Evolutionary conservation across 148 eudicot species (phyloP), one percentile per base, ranked within the genome.

Genomic region (Mesembryanthemum crystallinum): DNA sequence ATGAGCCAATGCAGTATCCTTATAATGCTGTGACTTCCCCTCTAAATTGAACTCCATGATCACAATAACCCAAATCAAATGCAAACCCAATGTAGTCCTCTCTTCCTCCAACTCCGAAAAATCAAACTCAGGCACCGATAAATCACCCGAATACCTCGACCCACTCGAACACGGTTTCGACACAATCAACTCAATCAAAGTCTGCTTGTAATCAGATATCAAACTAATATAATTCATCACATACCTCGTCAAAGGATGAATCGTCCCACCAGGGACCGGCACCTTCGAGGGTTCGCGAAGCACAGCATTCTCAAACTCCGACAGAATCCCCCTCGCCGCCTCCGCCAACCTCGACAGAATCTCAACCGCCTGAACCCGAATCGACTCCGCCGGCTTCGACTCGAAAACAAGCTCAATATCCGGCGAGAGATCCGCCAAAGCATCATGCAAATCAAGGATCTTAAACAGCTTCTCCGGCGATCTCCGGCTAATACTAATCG

Each of bases 161-260:
- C 89, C 91, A 20, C 95, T 84, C 0, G 89, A 80, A 0, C 86
- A 82, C 2, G 98, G 97, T 81, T 83, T 89, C 3, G 94, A 90
- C 14, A 91, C 88, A 69, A 95, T 92, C 74, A 95, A 64, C 45
- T 90, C 97, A 73, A 77, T 73, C 79, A 95, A 65, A 5, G 97
- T 95, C 35, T 84, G 86, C 85, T 90, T 92, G 69, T 92, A 95
- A 85, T 92, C 98, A 35, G 92, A 88, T 13, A 95, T 90, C 85
- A 95, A 76, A 62, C 86, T 90, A 20, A 92, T 82, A 37, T 95
- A 95, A 78, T 95, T 95, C 98, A 95, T 95, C 83, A 95, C 98
- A 85, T 95, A 95, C 78, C 98, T 88, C 49, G 94, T 92, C 79
- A 95, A 52, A 3, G 98, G 98, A 79, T 95, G 98, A 72, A 95